These are phyloP conservation scores for Fusarium lateritium DNA, from an alignment of 2,329 filamentous ascomycete genomes.

Conservation along the genomic window DNA sequence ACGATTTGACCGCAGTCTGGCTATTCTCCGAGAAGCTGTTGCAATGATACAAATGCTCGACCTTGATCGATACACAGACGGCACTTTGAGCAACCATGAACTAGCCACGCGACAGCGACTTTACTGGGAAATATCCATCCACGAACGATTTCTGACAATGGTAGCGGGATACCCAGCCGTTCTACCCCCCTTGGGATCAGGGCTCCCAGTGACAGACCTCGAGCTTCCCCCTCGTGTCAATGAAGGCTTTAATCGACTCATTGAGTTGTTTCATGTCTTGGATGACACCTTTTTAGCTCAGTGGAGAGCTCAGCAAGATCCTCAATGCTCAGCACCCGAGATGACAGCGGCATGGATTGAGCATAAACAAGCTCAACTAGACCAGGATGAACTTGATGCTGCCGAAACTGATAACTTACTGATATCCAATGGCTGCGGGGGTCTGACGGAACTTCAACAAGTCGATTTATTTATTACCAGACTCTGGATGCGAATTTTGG, in stretches of 20 bases:
- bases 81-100: conserved; percentile 30
- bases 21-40: conserved; percentile 65
- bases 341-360: conserved; percentile 59
- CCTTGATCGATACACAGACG: conserved; percentile 31
- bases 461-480: conserved; percentile 59
- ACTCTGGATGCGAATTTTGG: conserved; percentile 58
- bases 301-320: conserved; percentile 54
- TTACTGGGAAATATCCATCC: conserved; percentile 71
- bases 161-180: conserved; percentile 61
- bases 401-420: conserved; percentile 49
- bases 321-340: conserved; percentile 14
- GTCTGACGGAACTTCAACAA: conserved; percentile 57
- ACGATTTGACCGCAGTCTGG: conserved; percentile 63
- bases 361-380: conserved; percentile 58
- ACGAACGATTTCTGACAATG: conserved; percentile 69
- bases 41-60: conserved; percentile 49
- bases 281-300: conserved; percentile 57
- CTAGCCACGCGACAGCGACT: conserved; percentile 57
- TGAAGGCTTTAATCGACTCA: conserved; percentile 56
- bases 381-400: conserved; percentile 55
- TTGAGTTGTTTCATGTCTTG: conserved; percentile 56
- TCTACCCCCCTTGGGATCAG: conserved; percentile 49
- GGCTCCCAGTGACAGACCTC: conserved; percentile 50
- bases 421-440: conserved; percentile 40
- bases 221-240: conserved; percentile 54